phyloP scores from a whole-genome alignment of 2,329 filamentous ascomycete species.

The Penicillium sp. region DNA sequence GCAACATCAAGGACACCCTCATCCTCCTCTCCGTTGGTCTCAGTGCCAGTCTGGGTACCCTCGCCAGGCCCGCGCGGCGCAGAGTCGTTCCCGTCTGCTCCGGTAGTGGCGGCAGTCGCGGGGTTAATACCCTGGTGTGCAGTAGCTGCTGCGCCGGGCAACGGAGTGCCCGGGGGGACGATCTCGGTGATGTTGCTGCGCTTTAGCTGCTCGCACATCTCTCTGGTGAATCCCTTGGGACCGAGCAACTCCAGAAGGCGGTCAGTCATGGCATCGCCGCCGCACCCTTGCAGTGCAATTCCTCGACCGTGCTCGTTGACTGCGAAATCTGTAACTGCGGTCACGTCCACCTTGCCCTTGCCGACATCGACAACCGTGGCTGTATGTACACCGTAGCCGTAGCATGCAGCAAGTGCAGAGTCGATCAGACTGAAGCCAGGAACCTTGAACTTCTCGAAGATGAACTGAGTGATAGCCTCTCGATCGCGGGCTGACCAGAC shows the following conservation, averaged over 20 bases:
- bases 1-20: slow-evolving; percentile 65
- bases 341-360: slow-evolving; percentile 87
- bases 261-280: slow-evolving; percentile 83
- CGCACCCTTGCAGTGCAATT: slow-evolving; percentile 64
- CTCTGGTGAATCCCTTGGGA: slow-evolving; percentile 56
- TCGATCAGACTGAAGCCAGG: slow-evolving; percentile 90
- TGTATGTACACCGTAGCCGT: slow-evolving; percentile 76
- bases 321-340: slow-evolving; percentile 79
- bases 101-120: slow-evolving; percentile 57
- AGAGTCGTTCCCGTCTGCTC: slow-evolving; percentile 42
- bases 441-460: slow-evolving; percentile 96
- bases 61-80: slow-evolving; percentile 54
- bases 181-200: slow-evolving; percentile 63
- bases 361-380: slow-evolving; percentile 90
- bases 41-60: slow-evolving; percentile 55
- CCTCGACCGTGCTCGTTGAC: slow-evolving; percentile 68
- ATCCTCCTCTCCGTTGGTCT: slow-evolving; percentile 53
- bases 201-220: slow-evolving; percentile 67
- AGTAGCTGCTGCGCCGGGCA: slow-evolving; percentile 52
- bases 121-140: slow-evolving; percentile 50
- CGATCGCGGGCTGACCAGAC: slow-evolving; percentile 86
- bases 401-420: slow-evolving; percentile 75
- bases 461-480: slow-evolving; percentile 85
- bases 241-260: slow-evolving; percentile 66
- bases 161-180: slow-evolving; percentile 52